Conservation (phyloP, 2,329 filamentous ascomycete species). For the Phialophora tarda region DNA sequence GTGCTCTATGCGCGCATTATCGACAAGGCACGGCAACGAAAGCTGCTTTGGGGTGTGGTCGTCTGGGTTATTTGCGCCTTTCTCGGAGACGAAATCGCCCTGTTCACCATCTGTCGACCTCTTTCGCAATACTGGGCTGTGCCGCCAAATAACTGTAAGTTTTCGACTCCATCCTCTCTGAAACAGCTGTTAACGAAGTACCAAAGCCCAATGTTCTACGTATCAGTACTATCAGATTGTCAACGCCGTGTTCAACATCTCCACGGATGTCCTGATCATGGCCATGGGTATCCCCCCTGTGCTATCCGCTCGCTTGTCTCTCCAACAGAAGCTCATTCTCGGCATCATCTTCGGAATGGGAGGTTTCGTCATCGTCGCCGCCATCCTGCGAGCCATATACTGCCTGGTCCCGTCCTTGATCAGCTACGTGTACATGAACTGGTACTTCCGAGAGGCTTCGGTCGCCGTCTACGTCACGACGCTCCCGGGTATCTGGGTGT, state of each 20-base stretch:
- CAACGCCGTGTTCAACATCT: slow-evolving; percentile 55
- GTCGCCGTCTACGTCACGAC: slow-evolving; percentile 58
- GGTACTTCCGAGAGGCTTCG: slow-evolving; percentile 55
- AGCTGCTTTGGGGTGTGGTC: slow-evolving; percentile 45
- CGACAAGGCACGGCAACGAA: slow-evolving; percentile 34
- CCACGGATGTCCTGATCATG: slow-evolving; percentile 53
- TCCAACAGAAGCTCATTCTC: slow-evolving; percentile 53
- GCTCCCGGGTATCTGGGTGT: slow-evolving; percentile 58
- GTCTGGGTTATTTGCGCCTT: slow-evolving; percentile 56
- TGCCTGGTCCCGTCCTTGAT: slow-evolving; percentile 49
- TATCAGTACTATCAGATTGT: slow-evolving; percentile 55
- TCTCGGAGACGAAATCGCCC: slow-evolving; percentile 56
- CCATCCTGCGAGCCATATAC: slow-evolving; percentile 58
- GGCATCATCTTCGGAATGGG: slow-evolving; percentile 53
- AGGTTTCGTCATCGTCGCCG: slow-evolving; percentile 55
- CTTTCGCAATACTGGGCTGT: slow-evolving; percentile 58
- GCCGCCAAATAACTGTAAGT: slow-evolving; percentile 44
- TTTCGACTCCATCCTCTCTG: not conserved
- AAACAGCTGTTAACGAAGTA: slow-evolving; percentile 2
- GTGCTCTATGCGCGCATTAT: slow-evolving; percentile 20
- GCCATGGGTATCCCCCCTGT: slow-evolving; percentile 52
- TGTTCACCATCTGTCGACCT: slow-evolving; percentile 59
- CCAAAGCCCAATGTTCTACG: slow-evolving; percentile 47
- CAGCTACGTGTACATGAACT: slow-evolving; percentile 50
- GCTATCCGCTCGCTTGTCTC: slow-evolving; percentile 48